Base-by-base conservation (phyloP, 768 basidiomycete species). In the Kwoniella europaea region DNA sequence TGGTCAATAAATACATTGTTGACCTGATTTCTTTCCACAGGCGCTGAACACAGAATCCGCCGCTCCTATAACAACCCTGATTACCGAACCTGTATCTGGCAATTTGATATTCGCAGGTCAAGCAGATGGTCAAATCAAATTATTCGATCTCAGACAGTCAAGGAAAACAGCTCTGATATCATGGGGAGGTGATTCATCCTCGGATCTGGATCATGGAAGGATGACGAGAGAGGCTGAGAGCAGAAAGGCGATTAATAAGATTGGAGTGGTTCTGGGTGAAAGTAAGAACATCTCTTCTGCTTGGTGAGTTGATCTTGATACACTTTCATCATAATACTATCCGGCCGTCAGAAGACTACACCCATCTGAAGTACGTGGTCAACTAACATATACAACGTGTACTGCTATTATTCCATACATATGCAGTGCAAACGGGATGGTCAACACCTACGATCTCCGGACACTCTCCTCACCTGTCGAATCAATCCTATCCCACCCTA, bases 201-300 rank as follows among this genome's bases (percentile, higher is more conserved):
- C 35, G 35, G 35, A 35, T 35, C 3, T 35, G 35, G 35, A 35
- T 35, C 35, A 7, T 35, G 35, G 35, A 35, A 35, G 35, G 35
- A 35, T 35, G 35, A 35, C 35, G 35, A 35, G 4, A 35, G 35
- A 35, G 35, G 35, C 35, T 42, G 18, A 2, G 7, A 29, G 35
- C 2, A n/a, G 42, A 16, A 44, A 41, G 43, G 50, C 56, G 20
- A 68, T 76, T 22, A 58, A 42, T 22, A 75, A 77, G 61, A 46
- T 80, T 6, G 79, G 79, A 7, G 69, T 80, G 4, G 71, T 71
- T 4, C 61, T 80, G n/a, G 76, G 79, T 4, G 77, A 80, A 52
- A 78, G 75, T 61, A 74, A 65, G 41, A 55, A 74, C 42, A 53
- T 80, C 44, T 75, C 77, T 16, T 63, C 72, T 55, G 79, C 79